Percentiles rank a stretch among this genome's conserved stretches.
phyloP scores from a whole-genome alignment of 2,329 filamentous ascomycete genomes.

The Cytospora piceae region DNA sequence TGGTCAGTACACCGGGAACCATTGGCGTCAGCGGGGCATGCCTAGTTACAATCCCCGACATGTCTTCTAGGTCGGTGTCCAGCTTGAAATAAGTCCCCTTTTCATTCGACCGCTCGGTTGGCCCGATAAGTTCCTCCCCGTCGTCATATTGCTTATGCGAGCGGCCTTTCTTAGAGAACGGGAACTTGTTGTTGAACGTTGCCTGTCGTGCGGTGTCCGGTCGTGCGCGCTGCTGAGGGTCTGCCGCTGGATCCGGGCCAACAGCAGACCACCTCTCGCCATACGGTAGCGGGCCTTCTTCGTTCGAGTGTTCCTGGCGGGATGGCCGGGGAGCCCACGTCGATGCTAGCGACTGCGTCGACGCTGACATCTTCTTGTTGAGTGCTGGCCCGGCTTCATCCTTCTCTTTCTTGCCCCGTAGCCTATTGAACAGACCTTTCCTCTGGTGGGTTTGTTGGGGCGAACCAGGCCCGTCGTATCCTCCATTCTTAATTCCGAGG shows the following conservation, averaged over 20 bases:
- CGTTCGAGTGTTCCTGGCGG: slow-evolving; percentile 49
- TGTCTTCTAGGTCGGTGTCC: slow-evolving; percentile 85
- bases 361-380: slow-evolving; percentile 54
- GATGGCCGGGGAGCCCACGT: slow-evolving; percentile 40
- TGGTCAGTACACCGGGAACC: slow-evolving; percentile 55
- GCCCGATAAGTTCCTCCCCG: slow-evolving; percentile 62
- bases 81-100: slow-evolving; percentile 71
- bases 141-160: slow-evolving; percentile 53
- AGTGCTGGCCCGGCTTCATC: slow-evolving; percentile 52
- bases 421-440: slow-evolving; percentile 53
- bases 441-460: slow-evolving; percentile 56
- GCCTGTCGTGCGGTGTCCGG: slow-evolving; percentile 45
- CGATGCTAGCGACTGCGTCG: slow-evolving; percentile 56
- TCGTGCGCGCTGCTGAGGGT: slow-evolving; percentile 24
- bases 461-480: slow-evolving; percentile 60
- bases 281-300: slow-evolving; percentile 36
- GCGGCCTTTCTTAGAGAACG: slow-evolving; percentile 62
- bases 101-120: slow-evolving; percentile 56
- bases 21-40: slow-evolving; percentile 73
- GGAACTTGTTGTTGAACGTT: slow-evolving; percentile 66
- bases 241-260: slow-evolving; percentile 7
- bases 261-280: slow-evolving; percentile 34
- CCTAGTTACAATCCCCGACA: slow-evolving; percentile 86
- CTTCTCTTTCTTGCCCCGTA: slow-evolving; percentile 58
- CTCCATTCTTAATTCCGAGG: slow-evolving; percentile 52